Base-by-base conservation (phyloP, 2,329 filamentous ascomycete genomes). In the Fonsecaea pedrosoi region DNA sequence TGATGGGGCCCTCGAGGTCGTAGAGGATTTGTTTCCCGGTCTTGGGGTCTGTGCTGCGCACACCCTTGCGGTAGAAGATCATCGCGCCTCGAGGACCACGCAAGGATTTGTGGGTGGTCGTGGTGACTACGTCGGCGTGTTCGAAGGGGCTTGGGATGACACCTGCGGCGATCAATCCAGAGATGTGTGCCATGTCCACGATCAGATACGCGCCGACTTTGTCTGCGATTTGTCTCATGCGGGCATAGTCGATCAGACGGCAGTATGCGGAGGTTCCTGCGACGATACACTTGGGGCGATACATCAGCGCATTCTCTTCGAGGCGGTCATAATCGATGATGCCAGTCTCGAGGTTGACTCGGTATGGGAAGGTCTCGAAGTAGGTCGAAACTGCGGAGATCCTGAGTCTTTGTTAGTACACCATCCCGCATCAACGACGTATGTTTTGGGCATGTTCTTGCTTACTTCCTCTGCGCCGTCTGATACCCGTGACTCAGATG, bases 51-150 rank as follows among this genome's bases (percentile, higher is more conserved):
- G 90, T 90, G 76, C 90, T 92, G 77, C 94, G 91, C 69, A 97
- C 90, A 71, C 95, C 95, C 85, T 96, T 97, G 82, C 95, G 92
- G 89, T 94, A 99, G 88, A 99, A 99, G 84, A 99, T 99, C 95
- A 99, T 99, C 78, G 95, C 95, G 77, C 95, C 95, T 79, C 95
- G 92, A 67, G 95, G 95, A 67, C 95, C 95, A 82, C 95, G 93
- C 74, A 99, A 91, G 64, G 94, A 97, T 87, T 99, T 99, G 89
- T 99, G 95, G 55, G 95, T 99, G 70, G 95, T 99, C 70, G 95
- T 99, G 70, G 95, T 99, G 74, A 99, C 95, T 65, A 99, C 90
- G 78, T 99, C 95, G 73, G 95, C 94, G 80, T 96, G 85, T 71
- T 88, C 85, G 84, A 99, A 99, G 54, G 95, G 95, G 57, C 92